Conservation (phyloP, 2,329 filamentous ascomycete species). For the Aspergillus tubingensis region DNA sequence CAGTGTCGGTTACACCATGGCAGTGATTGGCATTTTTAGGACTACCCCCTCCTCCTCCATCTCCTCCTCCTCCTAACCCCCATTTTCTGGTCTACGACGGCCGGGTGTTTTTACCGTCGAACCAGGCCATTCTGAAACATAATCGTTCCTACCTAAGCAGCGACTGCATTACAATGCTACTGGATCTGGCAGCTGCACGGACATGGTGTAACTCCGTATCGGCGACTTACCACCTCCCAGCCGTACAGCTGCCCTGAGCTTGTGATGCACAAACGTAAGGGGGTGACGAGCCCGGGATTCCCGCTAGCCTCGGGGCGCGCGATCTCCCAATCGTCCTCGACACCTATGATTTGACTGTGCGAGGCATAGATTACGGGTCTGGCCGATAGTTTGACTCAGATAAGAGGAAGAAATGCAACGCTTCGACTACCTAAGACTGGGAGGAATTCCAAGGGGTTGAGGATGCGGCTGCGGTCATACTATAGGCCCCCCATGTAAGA, state of each 20-base stretch:
- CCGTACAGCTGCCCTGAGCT: constrained; percentile 3
- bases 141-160: neutral
- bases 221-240: neutral
- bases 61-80: neutral
- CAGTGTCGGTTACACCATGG: neutral
- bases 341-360: neutral
- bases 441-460: neutral
- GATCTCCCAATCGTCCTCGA: neutral
- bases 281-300: constrained; percentile 2
- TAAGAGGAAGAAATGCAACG: neutral
- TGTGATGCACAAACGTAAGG: constrained; percentile 11
- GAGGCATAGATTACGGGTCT: neutral
- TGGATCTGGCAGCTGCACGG: constrained; percentile 4
- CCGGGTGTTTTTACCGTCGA: constrained; percentile 17
- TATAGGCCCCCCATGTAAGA: neutral
- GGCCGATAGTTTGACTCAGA: neutral
- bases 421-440: neutral
- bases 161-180: neutral
- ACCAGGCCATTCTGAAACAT: constrained; percentile 9
- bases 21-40: neutral
- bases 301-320: neutral
- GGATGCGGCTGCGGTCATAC: constrained; percentile 2
- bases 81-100: neutral
- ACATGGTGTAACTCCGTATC: neutral
- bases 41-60: too few species aligned